These are phyloP conservation scores for Chrysopogon serrulatus DNA, from an alignment of 176 grass and related monocot species.

Conservation along the genomic window DNA sequence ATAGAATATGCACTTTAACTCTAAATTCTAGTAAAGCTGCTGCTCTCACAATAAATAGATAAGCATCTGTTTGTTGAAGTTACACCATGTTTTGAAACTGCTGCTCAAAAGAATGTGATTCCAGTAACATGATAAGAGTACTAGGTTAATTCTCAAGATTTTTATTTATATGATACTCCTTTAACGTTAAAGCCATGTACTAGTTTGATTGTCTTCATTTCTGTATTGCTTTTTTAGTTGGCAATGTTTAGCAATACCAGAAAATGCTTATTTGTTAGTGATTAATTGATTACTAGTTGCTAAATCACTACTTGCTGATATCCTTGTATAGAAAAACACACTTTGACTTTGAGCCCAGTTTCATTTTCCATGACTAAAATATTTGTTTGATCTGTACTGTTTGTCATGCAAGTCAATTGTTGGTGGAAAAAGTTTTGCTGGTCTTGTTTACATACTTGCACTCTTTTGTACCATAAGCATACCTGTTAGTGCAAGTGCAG, in stretches of 20 bases:
- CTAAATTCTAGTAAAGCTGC: constrained; percentile 14
- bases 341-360: not conserved
- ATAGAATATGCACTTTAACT: constrained; percentile 6
- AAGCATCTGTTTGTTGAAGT: not conserved
- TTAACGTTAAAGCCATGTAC: not conserved
- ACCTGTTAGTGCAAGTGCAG: not conserved
- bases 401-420: constrained; percentile 1
- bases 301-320: not conserved
- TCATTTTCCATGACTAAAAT: not conserved
- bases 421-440: not conserved
- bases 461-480: not conserved
- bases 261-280: not conserved
- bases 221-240: not conserved
- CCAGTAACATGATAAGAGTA: not conserved
- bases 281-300: not conserved
- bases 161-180: not conserved
- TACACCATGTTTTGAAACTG: not conserved
- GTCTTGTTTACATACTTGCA: not conserved
- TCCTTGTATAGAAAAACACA: not conserved
- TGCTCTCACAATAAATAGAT: constrained; percentile 10
- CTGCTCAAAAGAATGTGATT: not conserved
- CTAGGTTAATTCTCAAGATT: not conserved
- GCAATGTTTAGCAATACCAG: not conserved
- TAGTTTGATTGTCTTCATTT: not conserved
- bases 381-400: not conserved